phyloP scores from a whole-genome alignment of 441 rosid genomes.

The Pelargonium citronellum region DNA sequence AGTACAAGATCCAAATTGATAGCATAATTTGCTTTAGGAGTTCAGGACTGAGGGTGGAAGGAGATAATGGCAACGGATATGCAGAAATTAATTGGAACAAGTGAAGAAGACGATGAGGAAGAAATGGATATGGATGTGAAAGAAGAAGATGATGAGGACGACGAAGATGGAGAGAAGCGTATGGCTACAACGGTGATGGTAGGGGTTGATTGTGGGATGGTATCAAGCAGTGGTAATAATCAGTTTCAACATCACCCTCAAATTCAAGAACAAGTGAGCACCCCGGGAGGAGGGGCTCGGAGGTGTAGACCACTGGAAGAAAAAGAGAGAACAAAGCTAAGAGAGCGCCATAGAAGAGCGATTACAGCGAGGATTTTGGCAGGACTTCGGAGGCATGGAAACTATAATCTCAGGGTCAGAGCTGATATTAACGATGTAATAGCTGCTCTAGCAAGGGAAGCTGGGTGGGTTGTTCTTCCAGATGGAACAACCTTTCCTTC shows the following conservation, averaged over 20 bases:
- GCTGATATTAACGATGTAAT: slow-evolving; percentile 99
- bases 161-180: slow-evolving; percentile 45
- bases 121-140: slow-evolving; percentile 83
- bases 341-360: slow-evolving; percentile 96
- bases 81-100: slow-evolving; percentile 62
- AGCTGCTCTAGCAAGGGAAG: slow-evolving; percentile 98
- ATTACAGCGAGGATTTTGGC: slow-evolving; percentile 97
- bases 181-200: slow-evolving; percentile 38
- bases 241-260: slow-evolving; percentile 60
- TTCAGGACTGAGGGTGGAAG: slow-evolving; percentile 13
- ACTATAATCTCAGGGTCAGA: slow-evolving; percentile 95
- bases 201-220: slow-evolving; percentile 42
- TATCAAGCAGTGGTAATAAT: slow-evolving; percentile 44
- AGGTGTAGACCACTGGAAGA: slow-evolving; percentile 87
- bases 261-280: slow-evolving; percentile 69
- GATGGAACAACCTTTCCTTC: slow-evolving; percentile 99
- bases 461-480: slow-evolving; percentile 99
- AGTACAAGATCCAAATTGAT: slow-evolving; percentile 19
- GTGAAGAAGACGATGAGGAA: slow-evolving; percentile 87
- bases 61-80: slow-evolving; percentile 65
- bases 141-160: slow-evolving; percentile 72
- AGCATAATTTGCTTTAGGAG: slow-evolving; percentile 23
- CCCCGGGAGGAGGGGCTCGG: slow-evolving; percentile 65
- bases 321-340: slow-evolving; percentile 92
- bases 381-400: slow-evolving; percentile 94